A percentile compares a stretch with the other conserved stretches of the same genome.
Evolutionary conservation across 805 yeast genomes (phyloP).

Genomic region (Spencermartinsiella europaea): DNA sequence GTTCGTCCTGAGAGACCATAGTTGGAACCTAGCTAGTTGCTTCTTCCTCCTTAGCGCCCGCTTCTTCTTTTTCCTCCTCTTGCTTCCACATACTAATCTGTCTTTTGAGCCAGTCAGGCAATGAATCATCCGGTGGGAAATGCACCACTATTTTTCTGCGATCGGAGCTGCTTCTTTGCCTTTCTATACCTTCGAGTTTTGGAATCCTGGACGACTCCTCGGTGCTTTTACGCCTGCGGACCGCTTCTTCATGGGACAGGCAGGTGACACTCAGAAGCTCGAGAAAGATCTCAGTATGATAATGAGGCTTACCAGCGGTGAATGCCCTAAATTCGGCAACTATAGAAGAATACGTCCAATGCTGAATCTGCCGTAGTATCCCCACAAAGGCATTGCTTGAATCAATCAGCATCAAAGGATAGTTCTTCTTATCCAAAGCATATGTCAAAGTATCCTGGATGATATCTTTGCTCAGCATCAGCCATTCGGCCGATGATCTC

Average conservation of each 20-base stretch:
- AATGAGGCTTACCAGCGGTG: slow-evolving; percentile 66
- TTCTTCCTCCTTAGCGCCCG: too few relatives aligned
- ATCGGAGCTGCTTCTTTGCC: not conserved
- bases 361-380: slow-evolving; percentile 71
- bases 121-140: slow-evolving; percentile 55
- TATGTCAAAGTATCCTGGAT: slow-evolving; percentile 62
- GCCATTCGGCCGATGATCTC: slow-evolving; percentile 52
- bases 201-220: slow-evolving; percentile 19
- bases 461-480: slow-evolving; percentile 64
- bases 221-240: slow-evolving; percentile 30
- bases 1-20: too few relatives aligned
- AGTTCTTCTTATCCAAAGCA: slow-evolving; percentile 54
- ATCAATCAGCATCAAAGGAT: slow-evolving; percentile 73
- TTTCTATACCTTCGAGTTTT: not conserved
- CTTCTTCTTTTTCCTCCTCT: not conserved
- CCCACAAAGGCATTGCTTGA: slow-evolving; percentile 77
- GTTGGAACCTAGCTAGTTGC: too few relatives aligned
- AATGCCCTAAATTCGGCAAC: slow-evolving; percentile 79
- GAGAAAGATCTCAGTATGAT: slow-evolving; percentile 74
- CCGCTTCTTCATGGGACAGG: slow-evolving; percentile 50
- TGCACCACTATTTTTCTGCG: not conserved
- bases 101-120: slow-evolving; percentile 72
- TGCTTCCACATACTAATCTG: slow-evolving; percentile 62
- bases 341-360: slow-evolving; percentile 83
- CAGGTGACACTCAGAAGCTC: slow-evolving; percentile 63